Conservation (phyloP, 108 stramenopile genomes). For the Aurantiochytrium sp. region DNA sequence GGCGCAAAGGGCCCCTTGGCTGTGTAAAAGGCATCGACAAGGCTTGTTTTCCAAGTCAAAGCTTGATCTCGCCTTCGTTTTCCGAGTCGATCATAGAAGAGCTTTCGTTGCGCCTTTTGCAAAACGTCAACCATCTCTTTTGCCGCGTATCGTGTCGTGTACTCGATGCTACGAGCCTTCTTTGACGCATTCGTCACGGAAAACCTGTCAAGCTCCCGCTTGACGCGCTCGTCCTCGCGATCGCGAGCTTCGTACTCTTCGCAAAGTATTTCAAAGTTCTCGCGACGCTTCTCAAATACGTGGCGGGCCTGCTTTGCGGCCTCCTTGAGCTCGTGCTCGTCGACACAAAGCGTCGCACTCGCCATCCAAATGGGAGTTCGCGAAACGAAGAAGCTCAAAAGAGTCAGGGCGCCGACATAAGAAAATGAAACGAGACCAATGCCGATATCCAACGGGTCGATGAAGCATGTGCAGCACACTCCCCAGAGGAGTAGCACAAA, state of each 20-base stretch:
- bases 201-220: not conserved
- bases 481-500: not conserved
- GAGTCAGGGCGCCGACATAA: not conserved
- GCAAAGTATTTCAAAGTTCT: not conserved
- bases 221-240: not conserved
- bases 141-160: not conserved
- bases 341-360: not conserved
- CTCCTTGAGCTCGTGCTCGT: not conserved
- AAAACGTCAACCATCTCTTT: not conserved
- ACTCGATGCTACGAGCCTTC: not conserved
- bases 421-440: not conserved
- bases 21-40: not conserved
- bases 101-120: not conserved
- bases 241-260: not conserved
- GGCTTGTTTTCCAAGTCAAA: not conserved
- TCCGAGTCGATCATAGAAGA: not conserved
- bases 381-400: not conserved
- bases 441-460: not conserved
- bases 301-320: not conserved
- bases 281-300: not conserved
- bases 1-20: constrained; percentile 13
- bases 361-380: constrained; percentile 11
- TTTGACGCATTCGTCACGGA: not conserved
- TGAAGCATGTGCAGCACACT: not conserved
- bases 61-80: not conserved